Base-by-base conservation (phyloP, 257 asterid genomes). In the Plantago major region DNA sequence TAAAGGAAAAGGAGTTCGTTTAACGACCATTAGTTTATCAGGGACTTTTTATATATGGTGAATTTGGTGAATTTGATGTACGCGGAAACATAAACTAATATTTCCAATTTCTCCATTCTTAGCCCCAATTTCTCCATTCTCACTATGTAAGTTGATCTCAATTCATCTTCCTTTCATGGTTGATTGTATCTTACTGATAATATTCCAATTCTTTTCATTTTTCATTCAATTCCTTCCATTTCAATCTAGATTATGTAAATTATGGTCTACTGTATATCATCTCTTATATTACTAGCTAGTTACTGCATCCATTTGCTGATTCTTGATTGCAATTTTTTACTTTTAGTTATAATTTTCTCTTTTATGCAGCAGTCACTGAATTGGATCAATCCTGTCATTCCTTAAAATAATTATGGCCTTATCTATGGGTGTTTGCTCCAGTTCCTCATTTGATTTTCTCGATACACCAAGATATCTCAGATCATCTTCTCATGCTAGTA, bases 341-440 rank as follows among this genome's bases (percentile, higher is more conserved):
- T n/a, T n/a, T n/a, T n/a, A n/a, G n/a, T n/a, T n/a, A n/a, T n/a
- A n/a, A n/a, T n/a, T n/a, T n/a, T n/a, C n/a, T n/a, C n/a, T n/a
- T n/a, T 45, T 66, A n/a, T 72, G 77, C 67, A 66, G 71, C n/a
- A n/a, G n/a, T n/a, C n/a, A n/a, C n/a, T 18, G 37, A 73, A 33
- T 57, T 59, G 62, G 40, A 50, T 64, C 42, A 38, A 2, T 57
- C 13, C 26, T 37, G 50, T 26, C 6, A 26, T 51, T 49, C 18
- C n/a, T 61, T 48, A 10, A 9, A 19, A 62, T 67, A 48, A 62
- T 59, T 74, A 83, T 86, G 95, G 90, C 89, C 69, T 55, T 74
- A 18, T 68, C 69, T 37, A 11, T 79, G 43, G 95, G 88, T 61
- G 70, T 84, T 14, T 66, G 79, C 74, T 74, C 82, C 14, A 66